These are phyloP conservation scores for Basipetospora chlamydospora DNA, from an alignment of 2,329 filamentous ascomycete species.

Conservation along the genomic window DNA sequence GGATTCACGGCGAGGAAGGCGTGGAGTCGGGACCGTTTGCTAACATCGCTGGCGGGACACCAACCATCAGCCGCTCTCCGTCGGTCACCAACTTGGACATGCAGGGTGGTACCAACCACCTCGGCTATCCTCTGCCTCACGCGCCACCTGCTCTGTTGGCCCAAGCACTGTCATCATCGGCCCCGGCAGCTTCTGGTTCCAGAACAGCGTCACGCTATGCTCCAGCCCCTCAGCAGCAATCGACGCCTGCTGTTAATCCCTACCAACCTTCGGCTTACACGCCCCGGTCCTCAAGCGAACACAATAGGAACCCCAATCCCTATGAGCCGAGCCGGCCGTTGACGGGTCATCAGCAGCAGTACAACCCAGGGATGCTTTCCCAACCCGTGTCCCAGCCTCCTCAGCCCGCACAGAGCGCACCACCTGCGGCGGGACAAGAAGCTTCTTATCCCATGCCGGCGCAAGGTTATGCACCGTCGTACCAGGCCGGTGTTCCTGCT, in stretches of 20 bases:
- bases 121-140: conserved; percentile 7
- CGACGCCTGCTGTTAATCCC: conserved; percentile 12
- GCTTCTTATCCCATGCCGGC: neutral
- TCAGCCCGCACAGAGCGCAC: neutral
- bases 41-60: conserved; percentile 61
- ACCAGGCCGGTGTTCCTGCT: neutral
- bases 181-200: conserved; percentile 10
- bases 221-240: conserved; percentile 19
- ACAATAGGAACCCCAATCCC: conserved; percentile 13
- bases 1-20: conserved; percentile 38
- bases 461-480: neutral
- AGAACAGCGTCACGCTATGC: conserved; percentile 33
- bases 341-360: conserved; percentile 10
- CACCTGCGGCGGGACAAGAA: neutral
- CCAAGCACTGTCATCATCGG: too few species aligned
- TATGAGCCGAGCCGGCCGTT: conserved; percentile 20
- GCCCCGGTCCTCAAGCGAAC: conserved; percentile 16
- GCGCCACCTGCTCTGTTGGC: too few species aligned
- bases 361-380: neutral
- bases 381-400: conserved; percentile 1
- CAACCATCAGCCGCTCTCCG: conserved; percentile 58
- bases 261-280: conserved; percentile 12
- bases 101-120: conserved; percentile 43
- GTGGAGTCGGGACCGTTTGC: conserved; percentile 66
- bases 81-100: conserved; percentile 59